These are phyloP conservation scores for Euphorbia peplus DNA, from an alignment of 345 rosid species.

Conservation along the genomic window DNA sequence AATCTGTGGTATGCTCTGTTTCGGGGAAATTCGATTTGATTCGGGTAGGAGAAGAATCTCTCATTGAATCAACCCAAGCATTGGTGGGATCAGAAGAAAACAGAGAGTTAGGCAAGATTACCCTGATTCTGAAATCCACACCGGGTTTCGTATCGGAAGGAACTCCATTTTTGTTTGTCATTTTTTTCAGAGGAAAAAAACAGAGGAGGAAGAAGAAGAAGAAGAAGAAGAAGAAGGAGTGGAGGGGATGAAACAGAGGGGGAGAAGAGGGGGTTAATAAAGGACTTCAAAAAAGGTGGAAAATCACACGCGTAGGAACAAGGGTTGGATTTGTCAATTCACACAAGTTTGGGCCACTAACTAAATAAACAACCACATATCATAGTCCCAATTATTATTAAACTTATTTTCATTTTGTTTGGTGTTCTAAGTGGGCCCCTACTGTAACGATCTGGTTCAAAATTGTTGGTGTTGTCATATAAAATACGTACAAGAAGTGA, in stretches of 20 bases:
- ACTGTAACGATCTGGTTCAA: too few species aligned
- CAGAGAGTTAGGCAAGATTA: constrained; percentile 8
- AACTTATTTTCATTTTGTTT: too few species aligned
- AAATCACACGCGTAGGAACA: constrained; percentile 3
- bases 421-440: too few species aligned
- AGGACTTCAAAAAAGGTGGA: constrained; percentile 5
- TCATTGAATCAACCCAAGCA: constrained; percentile 84
- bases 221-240: neutral
- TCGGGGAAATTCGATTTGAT: constrained; percentile 38
- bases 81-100: constrained; percentile 20
- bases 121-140: constrained; percentile 8
- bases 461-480: too few species aligned
- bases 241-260: constrained; percentile 2
- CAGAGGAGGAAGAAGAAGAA: neutral
- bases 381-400: too few species aligned
- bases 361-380: constrained; percentile 7
- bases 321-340: constrained; percentile 7
- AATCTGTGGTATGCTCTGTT: constrained; percentile 31
- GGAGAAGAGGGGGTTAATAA: neutral
- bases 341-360: constrained; percentile 13
- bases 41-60: constrained; percentile 88
- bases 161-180: constrained; percentile 26
- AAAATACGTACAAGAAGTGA: too few species aligned
- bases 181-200: constrained; percentile 10
- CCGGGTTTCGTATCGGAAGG: constrained; percentile 7